Conservation (phyloP, 1,139 yeast genomes). For the Lodderomyces theae region DNA sequence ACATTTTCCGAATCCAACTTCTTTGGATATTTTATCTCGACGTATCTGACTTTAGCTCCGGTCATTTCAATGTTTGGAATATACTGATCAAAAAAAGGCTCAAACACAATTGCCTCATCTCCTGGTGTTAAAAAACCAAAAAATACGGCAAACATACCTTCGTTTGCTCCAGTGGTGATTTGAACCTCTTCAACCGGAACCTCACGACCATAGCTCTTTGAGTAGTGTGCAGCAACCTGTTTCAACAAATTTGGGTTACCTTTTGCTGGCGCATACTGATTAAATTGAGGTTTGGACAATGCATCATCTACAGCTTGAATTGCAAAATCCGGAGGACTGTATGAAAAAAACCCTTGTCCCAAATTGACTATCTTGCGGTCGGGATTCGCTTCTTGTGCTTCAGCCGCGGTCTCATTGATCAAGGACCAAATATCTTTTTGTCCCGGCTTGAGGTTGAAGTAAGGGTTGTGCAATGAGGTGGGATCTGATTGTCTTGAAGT, state of each 20-base stretch:
- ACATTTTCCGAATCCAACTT: conserved; percentile 64
- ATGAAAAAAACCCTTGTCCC: conserved; percentile 97
- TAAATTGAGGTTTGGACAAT: conserved; percentile 64
- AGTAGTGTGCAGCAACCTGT: conserved; percentile 68
- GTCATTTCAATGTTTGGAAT: conserved; percentile 89
- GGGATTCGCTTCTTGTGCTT: conserved; percentile 59
- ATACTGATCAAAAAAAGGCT: conserved; percentile 96
- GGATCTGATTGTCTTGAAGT: conserved; percentile 12
- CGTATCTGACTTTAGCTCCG: conserved; percentile 88
- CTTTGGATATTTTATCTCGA: conserved; percentile 79
- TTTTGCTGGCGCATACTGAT: conserved; percentile 89
- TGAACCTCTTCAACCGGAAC: conserved; percentile 65
- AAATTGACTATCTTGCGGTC: conserved; percentile 70
- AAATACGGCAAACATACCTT: conserved; percentile 83
- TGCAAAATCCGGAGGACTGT: conserved; percentile 90
- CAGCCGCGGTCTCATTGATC: conserved; percentile 91
- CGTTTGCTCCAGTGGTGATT: conserved; percentile 95
- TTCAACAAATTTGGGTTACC: conserved; percentile 77
- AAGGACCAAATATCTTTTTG: conserved; percentile 91
- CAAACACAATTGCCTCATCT: conserved; percentile 96
- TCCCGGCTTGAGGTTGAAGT: conserved; percentile 53
- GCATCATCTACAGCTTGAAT: conserved; percentile 79
- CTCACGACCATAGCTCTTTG: conserved; percentile 60
- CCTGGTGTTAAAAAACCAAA: conserved; percentile 84
- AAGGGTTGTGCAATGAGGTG: conserved; percentile 50